These are phyloP conservation scores for Yamadazyma scolyti DNA, from an alignment of 805 yeast genomes.

Conservation along the genomic window DNA sequence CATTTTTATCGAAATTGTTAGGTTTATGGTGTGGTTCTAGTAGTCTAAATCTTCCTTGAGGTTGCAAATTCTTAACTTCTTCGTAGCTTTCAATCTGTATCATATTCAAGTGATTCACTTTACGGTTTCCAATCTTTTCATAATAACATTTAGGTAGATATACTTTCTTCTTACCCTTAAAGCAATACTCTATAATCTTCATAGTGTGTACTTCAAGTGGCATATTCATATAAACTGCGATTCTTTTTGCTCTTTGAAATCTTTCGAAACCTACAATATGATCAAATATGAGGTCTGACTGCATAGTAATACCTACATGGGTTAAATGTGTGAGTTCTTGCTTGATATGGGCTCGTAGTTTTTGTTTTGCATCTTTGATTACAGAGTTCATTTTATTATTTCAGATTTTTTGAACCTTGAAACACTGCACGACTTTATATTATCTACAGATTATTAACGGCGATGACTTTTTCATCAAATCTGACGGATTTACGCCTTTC, in stretches of 20 bases:
- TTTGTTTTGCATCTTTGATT: conserved; percentile 21
- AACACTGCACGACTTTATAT: no score
- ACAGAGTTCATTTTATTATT: no score
- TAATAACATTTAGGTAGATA: conserved; percentile 55
- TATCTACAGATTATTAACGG: conserved; percentile 9
- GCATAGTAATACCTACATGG: conserved; percentile 14
- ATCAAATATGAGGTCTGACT: conserved; percentile 21
- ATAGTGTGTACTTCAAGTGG: conserved; percentile 66
- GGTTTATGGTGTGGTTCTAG: conserved; percentile 57
- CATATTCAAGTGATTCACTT: conserved; percentile 49
- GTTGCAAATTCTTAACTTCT: conserved; percentile 47
- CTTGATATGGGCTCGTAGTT: conserved; percentile 24
- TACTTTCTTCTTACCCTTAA: conserved; percentile 46
- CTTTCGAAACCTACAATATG: conserved; percentile 21
- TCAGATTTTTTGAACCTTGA: no score
- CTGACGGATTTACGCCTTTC: conserved; percentile 63
- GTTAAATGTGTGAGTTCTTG: conserved; percentile 14
- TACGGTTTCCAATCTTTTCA: conserved; percentile 26
- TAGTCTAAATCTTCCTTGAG: conserved; percentile 65
- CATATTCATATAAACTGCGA: conserved; percentile 79
- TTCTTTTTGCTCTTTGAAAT: conserved; percentile 40
- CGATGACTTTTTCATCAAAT: conserved; percentile 54
- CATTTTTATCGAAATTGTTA: conserved; percentile 21
- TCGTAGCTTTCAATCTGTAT: conserved; percentile 40
- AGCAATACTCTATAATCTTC: conserved; percentile 49